phyloP scores from a whole-genome alignment of 1,284 basidiomycete species.

The Cryptococcus jaspeensis region DNA sequence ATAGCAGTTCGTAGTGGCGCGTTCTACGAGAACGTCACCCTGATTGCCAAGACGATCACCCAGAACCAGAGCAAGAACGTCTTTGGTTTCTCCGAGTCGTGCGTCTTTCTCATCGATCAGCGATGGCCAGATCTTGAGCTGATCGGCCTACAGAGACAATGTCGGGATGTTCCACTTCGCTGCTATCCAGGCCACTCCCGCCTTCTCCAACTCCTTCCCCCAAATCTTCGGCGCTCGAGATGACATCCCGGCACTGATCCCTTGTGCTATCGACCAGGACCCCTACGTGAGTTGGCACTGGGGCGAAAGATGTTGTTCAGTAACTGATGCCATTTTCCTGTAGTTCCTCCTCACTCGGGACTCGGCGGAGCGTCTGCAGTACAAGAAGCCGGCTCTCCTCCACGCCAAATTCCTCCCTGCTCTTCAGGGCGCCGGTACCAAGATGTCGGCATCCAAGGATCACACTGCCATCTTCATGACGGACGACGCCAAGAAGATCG shows the following conservation, averaged over 20 bases:
- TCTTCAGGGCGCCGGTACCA: slow-evolving; percentile 94
- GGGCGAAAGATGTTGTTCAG: neutral
- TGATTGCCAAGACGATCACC: slow-evolving; percentile 89
- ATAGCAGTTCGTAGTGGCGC: slow-evolving; percentile 58
- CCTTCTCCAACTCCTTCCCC: slow-evolving; percentile 98
- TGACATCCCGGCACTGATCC: slow-evolving; percentile 90
- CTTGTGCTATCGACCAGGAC: slow-evolving; percentile 95
- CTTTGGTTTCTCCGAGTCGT: slow-evolving; percentile 95
- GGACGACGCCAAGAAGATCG: slow-evolving; percentile 89
- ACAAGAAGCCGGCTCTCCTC: slow-evolving; percentile 88
- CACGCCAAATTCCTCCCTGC: slow-evolving; percentile 99
- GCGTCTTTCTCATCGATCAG: slow-evolving; percentile 49
- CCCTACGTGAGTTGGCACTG: slow-evolving; percentile 46
- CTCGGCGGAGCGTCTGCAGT: slow-evolving; percentile 88
- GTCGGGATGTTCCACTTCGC: slow-evolving; percentile 98
- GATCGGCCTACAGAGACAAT: slow-evolving; percentile 71
- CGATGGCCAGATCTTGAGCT: neutral
- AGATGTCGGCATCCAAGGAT: slow-evolving; percentile 94
- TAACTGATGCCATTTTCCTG: neutral
- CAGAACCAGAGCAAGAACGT: slow-evolving; percentile 91
- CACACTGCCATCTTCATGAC: slow-evolving; percentile 95
- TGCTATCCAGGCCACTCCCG: slow-evolving; percentile 93
- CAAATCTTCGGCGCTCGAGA: slow-evolving; percentile 87
- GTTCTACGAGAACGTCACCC: slow-evolving; percentile 94
- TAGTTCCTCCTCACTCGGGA: slow-evolving; percentile 96